These are phyloP conservation scores for Lactarius deliciosus DNA, from an alignment of 768 basidiomycete species.

Conservation along the genomic window DNA sequence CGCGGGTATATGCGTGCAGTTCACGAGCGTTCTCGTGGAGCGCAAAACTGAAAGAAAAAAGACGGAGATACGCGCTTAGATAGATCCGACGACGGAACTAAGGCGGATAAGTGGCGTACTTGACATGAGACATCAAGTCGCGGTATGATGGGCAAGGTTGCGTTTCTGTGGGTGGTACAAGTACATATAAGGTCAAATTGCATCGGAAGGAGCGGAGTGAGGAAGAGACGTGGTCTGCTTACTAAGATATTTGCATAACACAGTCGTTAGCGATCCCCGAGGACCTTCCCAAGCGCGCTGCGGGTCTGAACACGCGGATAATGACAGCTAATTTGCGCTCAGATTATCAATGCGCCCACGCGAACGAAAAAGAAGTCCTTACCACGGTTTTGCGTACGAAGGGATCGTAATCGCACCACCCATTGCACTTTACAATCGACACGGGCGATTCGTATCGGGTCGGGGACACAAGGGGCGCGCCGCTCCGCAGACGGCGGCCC, in stretches of 20 bases:
- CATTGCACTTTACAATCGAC: constrained; percentile 23
- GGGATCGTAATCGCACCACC: constrained; percentile 20
- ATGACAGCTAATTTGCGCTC: constrained; percentile 10
- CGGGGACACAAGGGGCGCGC: background rate
- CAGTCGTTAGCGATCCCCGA: constrained; percentile 27
- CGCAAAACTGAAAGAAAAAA: constrained; percentile 9
- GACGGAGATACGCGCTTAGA: background rate
- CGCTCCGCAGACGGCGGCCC: background rate
- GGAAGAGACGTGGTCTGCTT: background rate
- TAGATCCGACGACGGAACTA: background rate
- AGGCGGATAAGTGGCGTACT: background rate
- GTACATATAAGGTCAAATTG: background rate
- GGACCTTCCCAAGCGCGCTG: constrained; percentile 29
- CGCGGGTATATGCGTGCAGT: constrained; percentile 15
- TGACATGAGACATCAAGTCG: constrained; percentile 3
- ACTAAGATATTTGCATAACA: constrained; percentile 6
- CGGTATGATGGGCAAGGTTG: background rate
- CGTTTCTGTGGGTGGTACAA: background rate
- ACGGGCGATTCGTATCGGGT: constrained; percentile 24
- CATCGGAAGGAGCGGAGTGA: background rate
- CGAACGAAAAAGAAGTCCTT: background rate
- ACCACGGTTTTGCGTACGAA: constrained; percentile 1
- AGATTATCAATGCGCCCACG: background rate
- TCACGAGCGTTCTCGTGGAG: constrained; percentile 15
- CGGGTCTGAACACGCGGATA: constrained; percentile 28